phyloP scores from a whole-genome alignment of 2,329 filamentous ascomycete species.

The Clarireedia hainanense region DNA sequence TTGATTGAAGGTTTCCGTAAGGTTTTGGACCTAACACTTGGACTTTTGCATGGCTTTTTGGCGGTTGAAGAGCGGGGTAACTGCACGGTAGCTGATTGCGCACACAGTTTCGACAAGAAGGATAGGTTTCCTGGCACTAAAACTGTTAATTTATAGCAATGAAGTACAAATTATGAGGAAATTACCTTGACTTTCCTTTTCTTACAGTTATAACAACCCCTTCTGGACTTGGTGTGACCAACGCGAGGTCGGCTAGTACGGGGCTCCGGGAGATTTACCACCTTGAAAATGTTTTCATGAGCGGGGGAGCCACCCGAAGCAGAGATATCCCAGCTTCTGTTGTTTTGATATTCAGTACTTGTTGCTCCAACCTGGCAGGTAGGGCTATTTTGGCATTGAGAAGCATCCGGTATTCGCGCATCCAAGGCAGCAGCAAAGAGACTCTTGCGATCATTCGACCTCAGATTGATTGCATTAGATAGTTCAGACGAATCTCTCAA shows the following conservation, averaged over 20 bases:
- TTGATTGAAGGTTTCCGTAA: not conserved
- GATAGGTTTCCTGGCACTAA: not conserved
- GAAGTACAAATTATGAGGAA: not conserved
- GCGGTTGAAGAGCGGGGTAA: not conserved
- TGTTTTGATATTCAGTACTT: too few relatives aligned
- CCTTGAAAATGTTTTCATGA: not conserved
- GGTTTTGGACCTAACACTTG: not conserved
- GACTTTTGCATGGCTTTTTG: not conserved
- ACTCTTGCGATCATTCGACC: not conserved
- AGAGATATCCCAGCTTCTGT: too few relatives aligned
- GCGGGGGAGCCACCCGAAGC: too few relatives aligned
- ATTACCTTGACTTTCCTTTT: not conserved
- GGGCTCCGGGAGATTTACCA: not conserved
- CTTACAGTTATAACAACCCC: constrained; percentile 2
- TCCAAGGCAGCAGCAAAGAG: not conserved
- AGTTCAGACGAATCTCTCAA: not conserved
- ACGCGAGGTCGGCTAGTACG: not conserved
- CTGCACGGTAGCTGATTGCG: not conserved
- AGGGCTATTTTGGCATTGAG: not conserved
- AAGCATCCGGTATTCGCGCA: not conserved
- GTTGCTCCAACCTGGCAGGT: not conserved
- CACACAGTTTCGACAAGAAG: not conserved
- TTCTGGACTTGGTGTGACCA: not conserved
- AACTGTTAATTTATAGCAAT: not conserved
- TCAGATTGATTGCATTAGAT: not conserved